These are phyloP conservation scores for Cutaneotrichosporon sp. DNA, from an alignment of 1,284 basidiomycete genomes.

Conservation along the genomic window DNA sequence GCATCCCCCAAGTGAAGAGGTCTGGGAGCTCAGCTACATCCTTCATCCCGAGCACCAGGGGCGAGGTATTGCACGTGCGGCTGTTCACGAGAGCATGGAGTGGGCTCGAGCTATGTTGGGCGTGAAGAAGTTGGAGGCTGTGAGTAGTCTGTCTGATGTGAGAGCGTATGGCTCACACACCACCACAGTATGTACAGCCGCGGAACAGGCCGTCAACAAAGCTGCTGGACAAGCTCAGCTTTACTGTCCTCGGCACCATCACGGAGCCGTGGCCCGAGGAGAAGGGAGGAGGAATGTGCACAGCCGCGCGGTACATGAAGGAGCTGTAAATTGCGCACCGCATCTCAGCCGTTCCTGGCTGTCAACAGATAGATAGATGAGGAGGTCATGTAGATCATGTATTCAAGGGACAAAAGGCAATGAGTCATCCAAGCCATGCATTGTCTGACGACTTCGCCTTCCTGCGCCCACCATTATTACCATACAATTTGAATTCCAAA, in stretches of 20 bases:
- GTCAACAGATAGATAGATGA: too few relatives aligned
- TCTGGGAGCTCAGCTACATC: conserved; percentile 9
- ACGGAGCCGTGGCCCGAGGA: neutral
- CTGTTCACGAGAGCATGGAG: neutral
- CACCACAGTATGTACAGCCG: conserved; percentile 3
- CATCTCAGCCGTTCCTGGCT: too few relatives aligned
- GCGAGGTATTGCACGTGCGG: neutral
- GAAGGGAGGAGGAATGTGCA: neutral
- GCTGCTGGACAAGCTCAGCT: neutral
- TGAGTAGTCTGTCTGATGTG: neutral
- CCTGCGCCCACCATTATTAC: too few relatives aligned
- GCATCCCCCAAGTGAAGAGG: neutral
- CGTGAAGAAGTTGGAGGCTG: conserved; percentile 4
- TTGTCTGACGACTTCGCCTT: too few relatives aligned
- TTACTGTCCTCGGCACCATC: neutral
- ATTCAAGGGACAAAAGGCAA: too few relatives aligned
- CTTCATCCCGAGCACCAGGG: conserved; percentile 5
- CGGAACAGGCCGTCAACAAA: neutral
- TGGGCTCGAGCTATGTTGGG: neutral
- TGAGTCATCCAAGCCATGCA: too few relatives aligned
- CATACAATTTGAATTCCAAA: too few relatives aligned
- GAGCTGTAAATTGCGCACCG: neutral
- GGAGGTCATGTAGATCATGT: too few relatives aligned
- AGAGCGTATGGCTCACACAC: too few relatives aligned
- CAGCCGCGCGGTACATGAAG: neutral